Evolutionary conservation across 1,284 basidiomycete species (phyloP).

Genomic region (Rhodotorula sp.): DNA sequence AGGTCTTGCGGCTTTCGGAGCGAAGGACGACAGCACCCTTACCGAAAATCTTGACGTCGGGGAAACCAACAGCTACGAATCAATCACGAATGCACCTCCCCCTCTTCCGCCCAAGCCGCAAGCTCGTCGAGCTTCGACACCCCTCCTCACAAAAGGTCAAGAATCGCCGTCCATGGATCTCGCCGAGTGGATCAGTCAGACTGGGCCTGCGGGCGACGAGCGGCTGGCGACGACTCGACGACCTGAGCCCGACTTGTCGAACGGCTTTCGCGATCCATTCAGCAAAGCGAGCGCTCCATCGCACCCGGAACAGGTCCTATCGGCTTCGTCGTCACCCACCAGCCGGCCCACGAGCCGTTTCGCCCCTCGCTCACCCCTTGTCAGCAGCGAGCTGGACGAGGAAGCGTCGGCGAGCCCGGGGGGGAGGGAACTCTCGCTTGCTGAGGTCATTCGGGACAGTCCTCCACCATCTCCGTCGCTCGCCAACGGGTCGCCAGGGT

Average conservation of each 20-base stretch:
- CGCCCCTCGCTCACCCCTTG: constrained; percentile 2
- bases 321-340: not conserved
- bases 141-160: not conserved
- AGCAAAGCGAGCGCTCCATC: not conserved
- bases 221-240: not conserved
- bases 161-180: constrained; percentile 13
- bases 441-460: not conserved
- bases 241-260: not conserved
- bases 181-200: not conserved
- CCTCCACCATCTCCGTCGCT: not conserved
- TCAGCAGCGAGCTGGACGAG: not conserved
- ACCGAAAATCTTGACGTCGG: not conserved
- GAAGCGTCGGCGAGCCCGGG: too few species aligned
- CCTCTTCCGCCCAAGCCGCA: not conserved
- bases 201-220: not conserved
- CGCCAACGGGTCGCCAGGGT: not conserved
- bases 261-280: not conserved
- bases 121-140: not conserved
- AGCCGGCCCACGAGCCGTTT: not conserved
- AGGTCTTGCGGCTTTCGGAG: not conserved
- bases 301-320: not conserved
- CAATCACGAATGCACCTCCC: not conserved
- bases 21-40: not conserved
- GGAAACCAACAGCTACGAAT: not conserved
- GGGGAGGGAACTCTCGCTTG: not conserved